These are phyloP conservation scores for Alternaria consortialis DNA, from an alignment of 2,329 filamentous ascomycete genomes.

Conservation along the genomic window DNA sequence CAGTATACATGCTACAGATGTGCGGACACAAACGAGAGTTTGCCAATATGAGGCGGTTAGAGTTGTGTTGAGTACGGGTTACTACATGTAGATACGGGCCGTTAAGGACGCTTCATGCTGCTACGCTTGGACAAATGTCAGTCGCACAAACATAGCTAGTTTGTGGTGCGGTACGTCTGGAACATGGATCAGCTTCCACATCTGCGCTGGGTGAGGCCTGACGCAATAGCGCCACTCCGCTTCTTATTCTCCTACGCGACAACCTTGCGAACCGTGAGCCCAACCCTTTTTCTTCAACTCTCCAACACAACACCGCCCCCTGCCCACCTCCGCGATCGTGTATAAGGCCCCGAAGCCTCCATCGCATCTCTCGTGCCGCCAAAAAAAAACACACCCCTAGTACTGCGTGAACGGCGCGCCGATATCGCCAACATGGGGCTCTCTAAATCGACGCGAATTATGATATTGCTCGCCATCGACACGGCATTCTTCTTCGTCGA, in stretches of 20 bases:
- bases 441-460: conserved; percentile 91
- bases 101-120: neutral
- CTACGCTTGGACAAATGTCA: too few relatives aligned
- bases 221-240: conserved; percentile 8
- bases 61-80: neutral
- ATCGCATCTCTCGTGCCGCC: neutral
- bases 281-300: neutral
- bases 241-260: conserved; percentile 4
- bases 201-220: conserved; percentile 6
- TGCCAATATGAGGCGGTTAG: neutral
- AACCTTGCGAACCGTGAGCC: conserved; percentile 4
- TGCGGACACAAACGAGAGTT: neutral
- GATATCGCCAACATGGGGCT: conserved; percentile 70
- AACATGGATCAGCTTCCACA: neutral
- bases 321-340: neutral
- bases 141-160: too few relatives aligned
- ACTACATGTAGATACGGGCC: neutral
- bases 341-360: conserved; percentile 1
- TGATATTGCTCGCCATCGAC: conserved; percentile 92
- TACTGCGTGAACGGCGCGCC: conserved; percentile 6
- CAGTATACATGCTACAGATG: neutral
- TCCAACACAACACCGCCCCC: neutral
- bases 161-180: too few relatives aligned
- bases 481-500: conserved; percentile 89
- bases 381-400: neutral